These are phyloP conservation scores for Durotheca rogersii DNA, from an alignment of 495 filamentous ascomycete genomes.

Conservation along the genomic window DNA sequence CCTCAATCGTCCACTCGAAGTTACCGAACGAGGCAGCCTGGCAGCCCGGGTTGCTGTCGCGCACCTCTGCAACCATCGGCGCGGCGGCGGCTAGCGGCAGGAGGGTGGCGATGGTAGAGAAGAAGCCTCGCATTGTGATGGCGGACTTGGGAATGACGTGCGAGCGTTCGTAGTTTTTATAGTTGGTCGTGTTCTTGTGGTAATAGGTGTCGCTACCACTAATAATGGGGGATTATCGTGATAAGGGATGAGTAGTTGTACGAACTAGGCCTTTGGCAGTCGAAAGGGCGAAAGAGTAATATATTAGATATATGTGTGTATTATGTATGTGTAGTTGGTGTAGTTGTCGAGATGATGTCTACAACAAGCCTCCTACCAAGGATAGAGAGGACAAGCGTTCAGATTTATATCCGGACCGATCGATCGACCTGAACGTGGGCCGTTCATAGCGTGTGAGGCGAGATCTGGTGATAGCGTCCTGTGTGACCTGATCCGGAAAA, in stretches of 20 bases:
- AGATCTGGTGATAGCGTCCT: conserved; percentile 25
- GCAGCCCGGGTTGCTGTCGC: conserved; percentile 31
- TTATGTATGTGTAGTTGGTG: conserved; percentile 7
- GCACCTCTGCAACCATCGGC: conserved; percentile 10
- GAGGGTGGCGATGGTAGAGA: conserved; percentile 26
- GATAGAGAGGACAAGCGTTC: neutral
- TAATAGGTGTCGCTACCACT: too few species aligned
- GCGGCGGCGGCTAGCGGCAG: conserved; percentile 27
- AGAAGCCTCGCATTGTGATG: conserved; percentile 25
- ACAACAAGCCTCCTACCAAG: neutral
- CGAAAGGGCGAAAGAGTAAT: neutral
- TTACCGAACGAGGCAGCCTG: conserved; percentile 33
- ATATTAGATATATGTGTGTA: conserved; percentile 3
- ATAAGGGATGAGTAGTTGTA: too few species aligned
- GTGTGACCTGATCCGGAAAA: conserved; percentile 15
- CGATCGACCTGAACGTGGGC: conserved; percentile 1
- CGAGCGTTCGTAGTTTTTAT: too few species aligned
- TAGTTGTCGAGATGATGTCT: too few species aligned
- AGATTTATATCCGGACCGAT: conserved; percentile 12
- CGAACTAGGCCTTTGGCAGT: too few species aligned
- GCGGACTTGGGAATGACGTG: too few species aligned
- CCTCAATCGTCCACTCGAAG: conserved; percentile 39
- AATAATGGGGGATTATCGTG: neutral
- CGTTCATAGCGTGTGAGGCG: conserved; percentile 17
- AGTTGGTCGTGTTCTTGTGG: too few species aligned